Evolutionary conservation across 345 rosid species (phyloP), one percentile per base, ranked within the genome.

Genomic region (Salix dunnii): DNA sequence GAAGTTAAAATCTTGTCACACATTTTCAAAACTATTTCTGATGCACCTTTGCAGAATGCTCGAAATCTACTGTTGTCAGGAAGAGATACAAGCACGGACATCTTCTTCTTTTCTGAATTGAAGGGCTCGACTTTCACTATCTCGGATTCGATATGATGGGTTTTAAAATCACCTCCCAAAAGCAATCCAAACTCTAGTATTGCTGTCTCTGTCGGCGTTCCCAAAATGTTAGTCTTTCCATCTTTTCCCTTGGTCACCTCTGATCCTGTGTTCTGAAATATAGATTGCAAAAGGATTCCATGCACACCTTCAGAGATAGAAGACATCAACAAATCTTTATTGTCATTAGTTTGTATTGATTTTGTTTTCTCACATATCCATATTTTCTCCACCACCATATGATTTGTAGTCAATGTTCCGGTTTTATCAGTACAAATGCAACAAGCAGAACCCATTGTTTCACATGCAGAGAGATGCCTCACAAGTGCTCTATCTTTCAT

Each of bases 351-450:
- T 62, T 65, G 28, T n/a, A 74, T 42, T 3, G 51, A 25, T 65
- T 74, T 81, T 17, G 74, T 77, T 72, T 83, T 77, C 43, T 83
- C 88, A 71, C 90, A 84, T 48, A 91, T 84, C 96, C 99, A 94
- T 77, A 90, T 84, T 75, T 91, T 92, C 69, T 83, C 81, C 55
- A 93, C 97, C 42, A 89, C 91, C 99, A 95, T 95, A 86, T 90
- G 97, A 81, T 95, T 95, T 43, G 99, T 95, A 25, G 99, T 95
- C 77, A 95, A 86, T 25, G 99, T 95, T 69, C 99, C 99, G 18
- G 99, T 95, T 81, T 95, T 95, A 78, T 95, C 99, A 0, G 99
- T 95, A 87, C 99, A 95, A 73, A 95, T 95, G 86, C 96, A 90
- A 65, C 86, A 90, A 31, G 93, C 92, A 75, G 97, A 92, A 77